Evolutionary conservation across 495 filamentous ascomycete genomes (phyloP).

Genomic region (Chaetomium tenue): DNA sequence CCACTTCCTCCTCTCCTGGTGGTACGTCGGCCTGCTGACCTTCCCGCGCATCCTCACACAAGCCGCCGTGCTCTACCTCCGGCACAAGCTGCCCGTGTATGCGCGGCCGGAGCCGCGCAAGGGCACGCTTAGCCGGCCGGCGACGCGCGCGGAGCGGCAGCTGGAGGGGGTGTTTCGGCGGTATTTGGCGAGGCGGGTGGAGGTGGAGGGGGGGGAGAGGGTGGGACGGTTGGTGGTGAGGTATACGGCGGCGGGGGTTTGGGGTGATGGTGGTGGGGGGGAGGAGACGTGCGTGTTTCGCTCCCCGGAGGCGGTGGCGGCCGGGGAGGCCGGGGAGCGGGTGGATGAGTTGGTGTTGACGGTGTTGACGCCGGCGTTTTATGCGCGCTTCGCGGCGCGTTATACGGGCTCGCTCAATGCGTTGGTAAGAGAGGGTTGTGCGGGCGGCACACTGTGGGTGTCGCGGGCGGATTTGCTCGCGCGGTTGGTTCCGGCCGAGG

Average conservation of each 20-base stretch:
- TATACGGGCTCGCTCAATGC: conserved; percentile 50
- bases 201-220: conserved; percentile 34
- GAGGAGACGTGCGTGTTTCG: conserved; percentile 11
- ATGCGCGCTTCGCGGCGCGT: conserved; percentile 55
- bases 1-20: conserved; percentile 55
- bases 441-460: conserved; percentile 53
- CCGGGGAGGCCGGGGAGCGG: not conserved
- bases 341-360: conserved; percentile 47
- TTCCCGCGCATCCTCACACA: conserved; percentile 61
- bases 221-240: conserved; percentile 47
- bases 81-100: conserved; percentile 55
- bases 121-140: conserved; percentile 50
- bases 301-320: conserved; percentile 28
- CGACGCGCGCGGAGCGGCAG: conserved; percentile 44
- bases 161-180: conserved; percentile 53
- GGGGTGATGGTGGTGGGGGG: conserved; percentile 35
- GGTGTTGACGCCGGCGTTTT: conserved; percentile 59
- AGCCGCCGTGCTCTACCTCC: conserved; percentile 54
- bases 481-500: conserved; percentile 34
- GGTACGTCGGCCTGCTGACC: conserved; percentile 62
- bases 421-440: conserved; percentile 49
- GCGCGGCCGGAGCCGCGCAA: conserved; percentile 55
- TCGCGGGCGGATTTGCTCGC: conserved; percentile 48
- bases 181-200: conserved; percentile 51
- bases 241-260: conserved; percentile 49